phyloP scores from a whole-genome alignment of 345 rosid species.

The Cochlearia excelsa region DNA sequence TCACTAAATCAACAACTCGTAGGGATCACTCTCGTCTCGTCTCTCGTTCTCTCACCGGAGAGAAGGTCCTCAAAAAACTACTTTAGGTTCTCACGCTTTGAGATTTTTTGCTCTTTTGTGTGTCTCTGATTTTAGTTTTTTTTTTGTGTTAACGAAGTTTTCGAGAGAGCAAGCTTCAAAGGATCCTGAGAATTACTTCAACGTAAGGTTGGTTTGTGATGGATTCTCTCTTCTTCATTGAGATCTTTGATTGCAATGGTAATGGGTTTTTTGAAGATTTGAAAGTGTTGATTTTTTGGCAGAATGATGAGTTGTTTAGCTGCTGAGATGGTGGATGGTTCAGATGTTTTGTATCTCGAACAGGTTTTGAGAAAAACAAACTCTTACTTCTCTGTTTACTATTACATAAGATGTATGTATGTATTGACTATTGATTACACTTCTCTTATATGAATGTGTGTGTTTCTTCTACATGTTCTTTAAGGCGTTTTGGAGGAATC shows the following conservation, averaged over 20 bases:
- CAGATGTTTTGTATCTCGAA: conserved; percentile 68
- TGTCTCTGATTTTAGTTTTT: conserved; percentile 8
- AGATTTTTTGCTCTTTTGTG: neutral
- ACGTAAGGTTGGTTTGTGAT: conserved; percentile 47
- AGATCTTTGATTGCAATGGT: conserved; percentile 17
- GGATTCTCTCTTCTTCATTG: neutral
- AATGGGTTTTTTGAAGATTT: conserved; percentile 1
- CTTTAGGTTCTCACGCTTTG: neutral
- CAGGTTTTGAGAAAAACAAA: conserved; percentile 51
- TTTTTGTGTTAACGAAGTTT: conserved; percentile 39
- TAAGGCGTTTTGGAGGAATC: conserved; percentile 88
- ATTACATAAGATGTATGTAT: neutral
- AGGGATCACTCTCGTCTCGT: conserved; percentile 85
- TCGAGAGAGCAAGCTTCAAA: conserved; percentile 84
- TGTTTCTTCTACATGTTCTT: neutral
- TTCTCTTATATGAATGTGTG: neutral
- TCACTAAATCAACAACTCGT: conserved; percentile 88
- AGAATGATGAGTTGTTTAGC: conserved; percentile 80
- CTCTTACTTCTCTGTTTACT: conserved; percentile 14
- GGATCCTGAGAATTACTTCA: conserved; percentile 87
- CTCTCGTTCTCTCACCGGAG: conserved; percentile 73
- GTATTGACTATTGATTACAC: no score
- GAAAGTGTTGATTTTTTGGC: conserved; percentile 34
- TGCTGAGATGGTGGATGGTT: conserved; percentile 90
- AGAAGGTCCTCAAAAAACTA: conserved; percentile 39